phyloP scores from a whole-genome alignment of 208 protist species.

The Crithidia mellificae region DNA sequence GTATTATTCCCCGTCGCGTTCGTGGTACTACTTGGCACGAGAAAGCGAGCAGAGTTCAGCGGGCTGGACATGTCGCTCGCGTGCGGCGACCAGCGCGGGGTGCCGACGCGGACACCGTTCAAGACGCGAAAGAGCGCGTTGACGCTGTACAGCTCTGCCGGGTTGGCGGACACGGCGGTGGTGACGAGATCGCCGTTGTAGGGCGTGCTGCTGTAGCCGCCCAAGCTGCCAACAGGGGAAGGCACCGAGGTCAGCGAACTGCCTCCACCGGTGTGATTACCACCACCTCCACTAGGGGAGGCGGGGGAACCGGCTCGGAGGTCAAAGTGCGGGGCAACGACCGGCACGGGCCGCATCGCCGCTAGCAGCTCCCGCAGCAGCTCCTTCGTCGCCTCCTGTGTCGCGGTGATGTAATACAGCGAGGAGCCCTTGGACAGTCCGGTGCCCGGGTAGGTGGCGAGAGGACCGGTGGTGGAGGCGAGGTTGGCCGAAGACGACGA shows the following conservation, averaged over 20 bases:
- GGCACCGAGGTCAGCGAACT: not conserved
- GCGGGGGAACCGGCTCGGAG: not conserved
- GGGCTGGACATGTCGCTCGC: constrained; percentile 13
- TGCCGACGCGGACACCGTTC: constrained; percentile 27
- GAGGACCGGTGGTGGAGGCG: not conserved
- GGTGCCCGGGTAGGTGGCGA: too few relatives aligned
- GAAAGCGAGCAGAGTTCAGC: constrained; percentile 19
- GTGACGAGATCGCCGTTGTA: not conserved
- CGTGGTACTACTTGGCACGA: not conserved
- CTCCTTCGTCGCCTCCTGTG: constrained; percentile 14
- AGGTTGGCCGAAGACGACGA: constrained; percentile 1
- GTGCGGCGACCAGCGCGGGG: constrained; percentile 28
- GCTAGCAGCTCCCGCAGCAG: constrained; percentile 35
- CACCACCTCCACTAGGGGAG: not conserved
- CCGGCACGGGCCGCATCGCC: constrained; percentile 22
- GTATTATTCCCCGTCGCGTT: not conserved
- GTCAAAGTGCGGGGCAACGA: constrained; percentile 22
- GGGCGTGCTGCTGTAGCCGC: not conserved
- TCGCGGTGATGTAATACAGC: constrained; percentile 9
- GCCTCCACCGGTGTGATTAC: not conserved
- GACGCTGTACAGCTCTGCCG: constrained; percentile 37
- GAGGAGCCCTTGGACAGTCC: constrained; percentile 6
- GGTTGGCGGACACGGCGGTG: constrained; percentile 11
- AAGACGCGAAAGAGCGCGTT: constrained; percentile 61
- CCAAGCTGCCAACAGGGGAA: not conserved